A percentile compares a stretch with the other conserved stretches of the same genome.
phyloP scores from a whole-genome alignment of 441 rosid species.

The Arabidopsis hybrid region DNA sequence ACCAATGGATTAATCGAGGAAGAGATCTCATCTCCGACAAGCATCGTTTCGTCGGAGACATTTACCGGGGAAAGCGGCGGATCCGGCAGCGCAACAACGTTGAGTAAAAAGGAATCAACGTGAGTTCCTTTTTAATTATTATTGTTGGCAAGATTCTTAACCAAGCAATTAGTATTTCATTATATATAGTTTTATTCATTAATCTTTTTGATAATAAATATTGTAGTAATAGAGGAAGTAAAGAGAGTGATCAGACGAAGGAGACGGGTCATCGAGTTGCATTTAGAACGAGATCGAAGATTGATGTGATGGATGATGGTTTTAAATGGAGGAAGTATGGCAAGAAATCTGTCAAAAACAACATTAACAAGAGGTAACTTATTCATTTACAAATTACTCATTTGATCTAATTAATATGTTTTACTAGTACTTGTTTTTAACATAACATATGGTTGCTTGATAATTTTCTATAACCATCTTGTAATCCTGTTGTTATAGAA shows the following conservation, averaged over 20 bases:
- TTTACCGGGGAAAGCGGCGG: constrained; percentile 39
- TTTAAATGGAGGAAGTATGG: constrained; percentile 81
- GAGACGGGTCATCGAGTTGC: constrained; percentile 60
- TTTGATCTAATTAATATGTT: neutral
- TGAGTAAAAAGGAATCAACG: constrained; percentile 50
- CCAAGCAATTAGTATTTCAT: constrained; percentile 6
- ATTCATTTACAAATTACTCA: neutral
- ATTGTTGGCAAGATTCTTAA: constrained; percentile 22
- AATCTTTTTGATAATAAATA: neutral
- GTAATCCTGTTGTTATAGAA: constrained; percentile 12
- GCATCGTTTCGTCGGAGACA: constrained; percentile 51
- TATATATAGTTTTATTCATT: neutral
- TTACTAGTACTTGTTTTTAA: neutral
- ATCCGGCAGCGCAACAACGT: constrained; percentile 44
- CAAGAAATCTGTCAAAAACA: constrained; percentile 72
- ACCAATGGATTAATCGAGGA: constrained; percentile 38
- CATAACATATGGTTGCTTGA: constrained; percentile 30
- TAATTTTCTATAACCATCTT: constrained; percentile 23
- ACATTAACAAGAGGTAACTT: constrained; percentile 66
- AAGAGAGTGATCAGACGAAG: constrained; percentile 44
- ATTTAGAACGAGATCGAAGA: constrained; percentile 65
- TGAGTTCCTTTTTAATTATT: constrained; percentile 45
- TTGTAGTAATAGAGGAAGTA: constrained; percentile 47
- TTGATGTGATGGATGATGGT: constrained; percentile 74
- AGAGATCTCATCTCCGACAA: constrained; percentile 48